A percentile compares a stretch with the other conserved stretches of the same genome.
phyloP scores from a whole-genome alignment of 2,329 filamentous ascomycete genomes.

The Mycosphaerella arachidis region DNA sequence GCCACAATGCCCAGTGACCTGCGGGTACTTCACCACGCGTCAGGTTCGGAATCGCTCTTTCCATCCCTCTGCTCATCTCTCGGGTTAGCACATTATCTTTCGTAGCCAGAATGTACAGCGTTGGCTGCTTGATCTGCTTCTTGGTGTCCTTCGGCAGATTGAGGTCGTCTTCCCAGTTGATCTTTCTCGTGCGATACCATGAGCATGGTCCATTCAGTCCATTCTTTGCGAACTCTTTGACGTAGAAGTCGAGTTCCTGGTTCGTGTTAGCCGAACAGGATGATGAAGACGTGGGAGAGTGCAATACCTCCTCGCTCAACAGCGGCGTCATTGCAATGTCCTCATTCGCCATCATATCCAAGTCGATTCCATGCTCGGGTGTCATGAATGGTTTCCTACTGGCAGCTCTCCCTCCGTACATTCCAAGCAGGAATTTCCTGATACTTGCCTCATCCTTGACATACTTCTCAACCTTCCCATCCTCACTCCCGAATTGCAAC shows the following conservation, averaged over 20 bases:
- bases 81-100: constrained; percentile 70
- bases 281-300: neutral
- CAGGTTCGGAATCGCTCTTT: constrained; percentile 59
- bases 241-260: constrained; percentile 73
- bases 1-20: constrained; percentile 77
- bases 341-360: constrained; percentile 49
- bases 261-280: neutral
- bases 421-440: constrained; percentile 62
- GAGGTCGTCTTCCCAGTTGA: constrained; percentile 74
- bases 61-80: constrained; percentile 68
- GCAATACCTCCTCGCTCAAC: constrained; percentile 54
- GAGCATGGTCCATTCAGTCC: constrained; percentile 70
- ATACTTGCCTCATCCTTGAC: constrained; percentile 51
- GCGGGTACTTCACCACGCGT: constrained; percentile 63
- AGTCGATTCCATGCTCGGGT: constrained; percentile 56
- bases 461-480: constrained; percentile 52
- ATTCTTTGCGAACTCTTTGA: constrained; percentile 62
- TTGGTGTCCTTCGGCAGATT: constrained; percentile 20
- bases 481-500: constrained; percentile 59
- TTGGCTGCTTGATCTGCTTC: constrained; percentile 42
- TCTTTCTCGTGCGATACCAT: constrained; percentile 65
- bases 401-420: constrained; percentile 64
- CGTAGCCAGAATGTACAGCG: constrained; percentile 69
- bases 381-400: constrained; percentile 56
- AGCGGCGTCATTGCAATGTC: constrained; percentile 54